Evolutionary conservation across 164 flowering plant species (phyloP), one percentile per base, ranked within the genome.

Genomic region (Taxillus chinensis): DNA sequence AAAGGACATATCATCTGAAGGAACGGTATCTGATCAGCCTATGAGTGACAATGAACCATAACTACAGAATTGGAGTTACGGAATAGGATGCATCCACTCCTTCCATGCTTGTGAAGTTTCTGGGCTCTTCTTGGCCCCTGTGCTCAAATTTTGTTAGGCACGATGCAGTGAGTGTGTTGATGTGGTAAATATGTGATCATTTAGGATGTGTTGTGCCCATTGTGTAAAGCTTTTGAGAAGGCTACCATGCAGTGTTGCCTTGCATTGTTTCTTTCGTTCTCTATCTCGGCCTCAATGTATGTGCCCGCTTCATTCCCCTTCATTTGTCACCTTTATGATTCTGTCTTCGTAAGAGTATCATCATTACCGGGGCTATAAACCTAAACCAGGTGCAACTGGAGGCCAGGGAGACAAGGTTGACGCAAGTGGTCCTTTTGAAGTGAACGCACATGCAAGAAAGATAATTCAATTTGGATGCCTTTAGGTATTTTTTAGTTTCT

Each of bases 1-100:
- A 7, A 82, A 71, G 62, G 88, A 74, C 58, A 52, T 74, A 51
- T 81, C 86, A 41, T 85, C 90, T 3, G 87, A 85, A 64, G 89
- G 79, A 61, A 85, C 87, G 7, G 75, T 82, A 27, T 82, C 87
- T 6, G 86, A 85, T 77, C 72, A 77, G 72, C 83, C 57, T 51
- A 45, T 43, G 43, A 66, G 73, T 62, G 80, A 76, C 13, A 49
- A 67, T 40, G 78, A 79, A 68, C 27, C 66, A 54, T 73, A 67
- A 63, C 57, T 5, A 51, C 27, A 14, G 17, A 58, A 39, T 59
- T 8, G 53, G 56, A 46, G 16, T 49, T 3, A n/a, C 12, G 4
- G 8, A 41, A 64, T 41, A 6, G 7, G 54, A 41, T 42, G 46
- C 13, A n/a, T 16, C 63, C 61, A 68, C 72, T 40, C 62, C 3